phyloP scores from a whole-genome alignment of 2,329 filamentous ascomycete species.

The Aspergillus fischeri region DNA sequence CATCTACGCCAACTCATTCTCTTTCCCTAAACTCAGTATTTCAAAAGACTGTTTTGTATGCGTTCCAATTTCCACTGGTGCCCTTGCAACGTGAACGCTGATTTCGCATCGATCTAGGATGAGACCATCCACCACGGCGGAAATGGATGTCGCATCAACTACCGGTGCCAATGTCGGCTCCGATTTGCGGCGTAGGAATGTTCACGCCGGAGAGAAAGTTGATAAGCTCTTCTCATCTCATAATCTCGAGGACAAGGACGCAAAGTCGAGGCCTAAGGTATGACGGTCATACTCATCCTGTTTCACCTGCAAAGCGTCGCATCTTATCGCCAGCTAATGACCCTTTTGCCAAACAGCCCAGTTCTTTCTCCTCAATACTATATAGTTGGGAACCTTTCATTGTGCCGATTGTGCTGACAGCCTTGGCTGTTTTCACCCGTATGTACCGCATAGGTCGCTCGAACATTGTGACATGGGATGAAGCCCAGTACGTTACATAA shows the following conservation, averaged over 20 bases:
- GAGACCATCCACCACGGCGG: conserved; percentile 25
- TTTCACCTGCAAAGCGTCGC: not conserved
- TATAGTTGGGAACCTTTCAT: conserved; percentile 60
- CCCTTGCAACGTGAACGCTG: not conserved
- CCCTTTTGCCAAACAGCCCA: conserved; percentile 20
- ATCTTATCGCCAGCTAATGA: not conserved
- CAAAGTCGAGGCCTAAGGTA: conserved; percentile 36
- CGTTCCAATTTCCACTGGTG: not conserved
- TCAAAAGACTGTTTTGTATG: not conserved
- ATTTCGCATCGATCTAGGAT: not conserved
- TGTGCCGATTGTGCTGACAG: conserved; percentile 61
- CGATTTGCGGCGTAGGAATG: conserved; percentile 42
- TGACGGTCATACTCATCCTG: conserved; percentile 1
- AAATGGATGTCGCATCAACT: conserved; percentile 28
- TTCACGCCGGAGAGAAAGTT: conserved; percentile 28
- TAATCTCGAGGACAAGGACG: conserved; percentile 26
- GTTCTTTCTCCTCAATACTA: conserved; percentile 37
- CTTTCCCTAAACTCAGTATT: not conserved
- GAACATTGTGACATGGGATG: conserved; percentile 71
- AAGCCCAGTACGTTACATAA: conserved; percentile 57
- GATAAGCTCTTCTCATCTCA: conserved; percentile 14
- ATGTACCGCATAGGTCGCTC: conserved; percentile 66
- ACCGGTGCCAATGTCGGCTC: conserved; percentile 31
- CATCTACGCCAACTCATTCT: not conserved
- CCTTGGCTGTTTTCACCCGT: conserved; percentile 61